These are phyloP conservation scores for Gastrolobium bilobum DNA, from an alignment of 306 rosid species.

Conservation along the genomic window DNA sequence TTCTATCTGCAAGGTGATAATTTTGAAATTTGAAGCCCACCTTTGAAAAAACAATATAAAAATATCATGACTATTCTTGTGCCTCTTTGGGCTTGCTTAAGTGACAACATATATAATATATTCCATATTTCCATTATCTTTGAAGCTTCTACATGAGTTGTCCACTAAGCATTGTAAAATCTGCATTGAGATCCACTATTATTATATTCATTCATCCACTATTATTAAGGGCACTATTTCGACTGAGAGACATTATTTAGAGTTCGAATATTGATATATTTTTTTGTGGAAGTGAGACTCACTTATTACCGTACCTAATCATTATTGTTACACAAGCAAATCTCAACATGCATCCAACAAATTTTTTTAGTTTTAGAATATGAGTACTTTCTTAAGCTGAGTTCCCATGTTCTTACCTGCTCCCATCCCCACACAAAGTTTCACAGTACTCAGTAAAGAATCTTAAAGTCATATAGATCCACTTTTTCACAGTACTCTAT, in stretches of 20 bases:
- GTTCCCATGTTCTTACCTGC: conserved; percentile 18
- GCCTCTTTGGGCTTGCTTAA: background rate
- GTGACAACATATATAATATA: background rate
- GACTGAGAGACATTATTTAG: too few species aligned
- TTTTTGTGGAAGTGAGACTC: background rate
- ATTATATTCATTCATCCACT: background rate
- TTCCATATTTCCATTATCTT: background rate
- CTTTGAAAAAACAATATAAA: background rate
- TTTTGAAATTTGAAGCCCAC: background rate
- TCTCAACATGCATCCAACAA: conserved; percentile 15
- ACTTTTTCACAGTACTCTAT: conserved; percentile 37
- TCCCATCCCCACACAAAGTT: conserved; percentile 32
- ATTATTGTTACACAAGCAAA: background rate
- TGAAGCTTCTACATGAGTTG: background rate
- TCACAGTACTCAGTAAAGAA: background rate
- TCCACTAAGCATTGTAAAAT: background rate
- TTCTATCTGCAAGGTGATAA: conserved; percentile 6
- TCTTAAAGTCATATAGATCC: conserved; percentile 23
- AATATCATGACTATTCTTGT: background rate
- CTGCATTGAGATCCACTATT: background rate
- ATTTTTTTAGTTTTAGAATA: background rate
- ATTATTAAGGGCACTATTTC: too few species aligned
- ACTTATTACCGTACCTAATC: background rate
- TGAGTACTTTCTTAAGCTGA: background rate
- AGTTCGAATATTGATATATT: too few species aligned